phyloP scores from a whole-genome alignment of 176 grass and related monocot genomes.

The Saccharum spontaneum region DNA sequence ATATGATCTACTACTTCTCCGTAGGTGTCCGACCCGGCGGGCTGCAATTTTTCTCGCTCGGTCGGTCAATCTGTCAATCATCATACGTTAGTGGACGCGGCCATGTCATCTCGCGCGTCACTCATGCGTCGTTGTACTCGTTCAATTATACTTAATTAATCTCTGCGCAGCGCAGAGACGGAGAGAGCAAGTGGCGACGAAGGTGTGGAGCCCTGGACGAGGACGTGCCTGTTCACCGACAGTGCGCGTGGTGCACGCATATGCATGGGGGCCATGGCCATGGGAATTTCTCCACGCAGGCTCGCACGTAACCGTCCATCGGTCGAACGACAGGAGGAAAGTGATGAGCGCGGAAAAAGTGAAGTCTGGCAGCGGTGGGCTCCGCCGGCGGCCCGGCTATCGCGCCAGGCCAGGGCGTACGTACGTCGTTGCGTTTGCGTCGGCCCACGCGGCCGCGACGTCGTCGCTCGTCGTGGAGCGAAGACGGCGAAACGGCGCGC shows the following conservation, averaged over 20 bases:
- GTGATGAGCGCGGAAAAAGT: background rate
- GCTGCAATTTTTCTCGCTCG: background rate
- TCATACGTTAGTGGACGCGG: background rate
- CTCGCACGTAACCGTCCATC: background rate
- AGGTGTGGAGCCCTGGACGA: background rate
- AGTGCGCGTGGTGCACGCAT: conserved; percentile 9
- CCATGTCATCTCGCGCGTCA: conserved; percentile 2
- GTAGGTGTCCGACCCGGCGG: no score
- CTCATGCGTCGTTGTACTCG: background rate
- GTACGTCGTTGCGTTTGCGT: background rate
- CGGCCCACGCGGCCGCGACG: background rate
- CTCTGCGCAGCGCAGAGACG: background rate
- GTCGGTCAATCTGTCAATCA: background rate
- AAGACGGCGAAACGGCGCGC: conserved; percentile 6
- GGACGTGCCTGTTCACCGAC: conserved; percentile 6
- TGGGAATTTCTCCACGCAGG: background rate
- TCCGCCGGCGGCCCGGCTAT: background rate
- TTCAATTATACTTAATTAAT: background rate
- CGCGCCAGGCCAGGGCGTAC: background rate
- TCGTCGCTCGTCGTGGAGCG: background rate
- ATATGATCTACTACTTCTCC: no score
- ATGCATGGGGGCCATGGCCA: background rate
- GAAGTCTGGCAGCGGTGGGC: background rate
- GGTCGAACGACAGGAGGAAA: background rate
- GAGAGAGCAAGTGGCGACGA: background rate